Evolutionary conservation across 176 grass and related monocot species (phyloP), one percentile per base, ranked within the genome.

Genomic region (Paspalum vaginatum): DNA sequence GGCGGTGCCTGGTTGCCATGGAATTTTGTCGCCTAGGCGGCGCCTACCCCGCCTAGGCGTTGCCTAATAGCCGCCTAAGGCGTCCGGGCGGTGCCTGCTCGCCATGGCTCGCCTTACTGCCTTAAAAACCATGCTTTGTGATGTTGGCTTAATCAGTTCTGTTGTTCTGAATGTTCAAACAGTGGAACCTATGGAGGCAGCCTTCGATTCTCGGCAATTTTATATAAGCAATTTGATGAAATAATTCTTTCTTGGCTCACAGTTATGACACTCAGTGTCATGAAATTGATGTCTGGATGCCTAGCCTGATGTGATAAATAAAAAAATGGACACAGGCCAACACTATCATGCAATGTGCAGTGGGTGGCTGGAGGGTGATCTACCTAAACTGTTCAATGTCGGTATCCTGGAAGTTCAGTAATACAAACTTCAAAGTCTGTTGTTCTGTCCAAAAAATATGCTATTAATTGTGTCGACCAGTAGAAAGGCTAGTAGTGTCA

Each of bases 101-200:
- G n/a, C n/a, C n/a, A n/a, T n/a, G n/a, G n/a, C n/a, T n/a, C n/a
- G n/a, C n/a, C n/a, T n/a, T n/a, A n/a, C n/a, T n/a, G n/a, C n/a
- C n/a, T n/a, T n/a, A n/a, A n/a, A n/a, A n/a, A n/a, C n/a, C n/a
- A n/a, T n/a, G n/a, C n/a, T n/a, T n/a, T n/a, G n/a, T n/a, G n/a
- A n/a, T n/a, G n/a, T n/a, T n/a, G n/a, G 8, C 22, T 40, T 48
- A 46, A 17, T 81, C 45, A 54, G 18, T 84, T 72, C 13, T 53
- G 5, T 25, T 45, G 11, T 79, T 66, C 50, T 74, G 45, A 76
- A 70, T n/a, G 18, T 53, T 53, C 16, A 17, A 18, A 18, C 20
- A 21, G 8, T 48, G 10, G 40, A 83, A 16, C 72, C 17, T 45
- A n/a, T 66, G 20, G 18, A 8, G 50, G 15, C 60, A 79, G 7